phyloP scores from a whole-genome alignment of 2,329 filamentous ascomycete species.

The Didymosphaeria variabile region DNA sequence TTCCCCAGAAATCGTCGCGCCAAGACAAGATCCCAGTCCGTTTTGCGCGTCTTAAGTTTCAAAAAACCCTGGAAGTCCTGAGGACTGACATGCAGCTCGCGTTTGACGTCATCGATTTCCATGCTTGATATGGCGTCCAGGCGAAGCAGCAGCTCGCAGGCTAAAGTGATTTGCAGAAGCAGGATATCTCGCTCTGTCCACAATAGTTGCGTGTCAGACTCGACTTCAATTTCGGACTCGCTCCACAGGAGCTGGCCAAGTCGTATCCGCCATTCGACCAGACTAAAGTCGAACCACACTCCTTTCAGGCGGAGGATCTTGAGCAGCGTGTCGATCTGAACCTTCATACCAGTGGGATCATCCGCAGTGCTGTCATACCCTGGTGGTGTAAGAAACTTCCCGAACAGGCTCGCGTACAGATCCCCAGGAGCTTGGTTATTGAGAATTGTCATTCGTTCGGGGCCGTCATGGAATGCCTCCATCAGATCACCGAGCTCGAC shows the following conservation, averaged over 20 bases:
- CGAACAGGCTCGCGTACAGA: slow-evolving; percentile 56
- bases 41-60: slow-evolving; percentile 59
- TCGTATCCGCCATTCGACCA: slow-evolving; percentile 77
- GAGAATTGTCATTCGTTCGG: slow-evolving; percentile 61
- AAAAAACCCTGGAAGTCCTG: slow-evolving; percentile 58
- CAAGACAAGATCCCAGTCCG: slow-evolving; percentile 65
- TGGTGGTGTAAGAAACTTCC: slow-evolving; percentile 53
- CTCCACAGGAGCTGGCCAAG: slow-evolving; percentile 78
- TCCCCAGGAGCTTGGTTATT: slow-evolving; percentile 62
- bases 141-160: slow-evolving; percentile 64
- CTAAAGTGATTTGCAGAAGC: slow-evolving; percentile 63
- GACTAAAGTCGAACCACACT: slow-evolving; percentile 78
- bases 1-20: slow-evolving; percentile 63
- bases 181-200: slow-evolving; percentile 61
- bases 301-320: slow-evolving; percentile 71
- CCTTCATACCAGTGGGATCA: slow-evolving; percentile 69
- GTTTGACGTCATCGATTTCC: slow-evolving; percentile 43
- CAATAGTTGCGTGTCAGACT: slow-evolving; percentile 32
- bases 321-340: slow-evolving; percentile 75
- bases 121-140: slow-evolving; percentile 58
- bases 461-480: slow-evolving; percentile 62
- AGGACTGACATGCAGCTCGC: slow-evolving; percentile 52
- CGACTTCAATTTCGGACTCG: slow-evolving; percentile 31
- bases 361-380: slow-evolving; percentile 54
- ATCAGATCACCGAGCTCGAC: slow-evolving; percentile 62